phyloP scores from a whole-genome alignment of 345 rosid genomes.

The Eutrema yunnanense region DNA sequence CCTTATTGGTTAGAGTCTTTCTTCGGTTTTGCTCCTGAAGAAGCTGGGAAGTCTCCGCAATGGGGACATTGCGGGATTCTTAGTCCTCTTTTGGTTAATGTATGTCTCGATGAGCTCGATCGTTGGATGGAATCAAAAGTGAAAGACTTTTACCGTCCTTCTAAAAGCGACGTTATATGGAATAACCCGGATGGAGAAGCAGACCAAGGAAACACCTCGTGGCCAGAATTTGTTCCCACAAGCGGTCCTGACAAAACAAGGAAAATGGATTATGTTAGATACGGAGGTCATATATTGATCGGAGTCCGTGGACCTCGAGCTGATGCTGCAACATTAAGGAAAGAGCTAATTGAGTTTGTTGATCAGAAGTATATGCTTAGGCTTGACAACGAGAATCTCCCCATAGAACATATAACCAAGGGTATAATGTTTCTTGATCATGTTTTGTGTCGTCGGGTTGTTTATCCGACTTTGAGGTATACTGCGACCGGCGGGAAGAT shows the following conservation, averaged over 20 bases:
- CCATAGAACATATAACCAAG: conserved; percentile 89
- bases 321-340: conserved; percentile 89
- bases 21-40: conserved; percentile 96
- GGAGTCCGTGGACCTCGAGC: conserved; percentile 94
- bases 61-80: conserved; percentile 98
- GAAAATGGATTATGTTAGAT: conserved; percentile 80
- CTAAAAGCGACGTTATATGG: conserved; percentile 93
- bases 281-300: conserved; percentile 88
- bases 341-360: conserved; percentile 86
- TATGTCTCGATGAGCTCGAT: conserved; percentile 91
- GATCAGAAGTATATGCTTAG: conserved; percentile 89
- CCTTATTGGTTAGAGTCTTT: conserved; percentile 97
- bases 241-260: conserved; percentile 97
- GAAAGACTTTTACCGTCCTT: conserved; percentile 82
- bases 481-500: conserved; percentile 98
- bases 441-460: conserved; percentile 91
- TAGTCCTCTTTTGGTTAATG: conserved; percentile 82
- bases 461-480: conserved; percentile 89
- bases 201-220: conserved; percentile 91
- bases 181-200: conserved; percentile 86
- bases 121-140: conserved; percentile 81
- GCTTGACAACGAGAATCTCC: conserved; percentile 86
- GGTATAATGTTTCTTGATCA: conserved; percentile 99
- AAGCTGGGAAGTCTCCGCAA: conserved; percentile 78
- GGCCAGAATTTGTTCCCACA: conserved; percentile 99